Evolutionary conservation across 345 rosid genomes (phyloP), one percentile per base, ranked within the genome.

Genomic region (Boechera retrofracta): DNA sequence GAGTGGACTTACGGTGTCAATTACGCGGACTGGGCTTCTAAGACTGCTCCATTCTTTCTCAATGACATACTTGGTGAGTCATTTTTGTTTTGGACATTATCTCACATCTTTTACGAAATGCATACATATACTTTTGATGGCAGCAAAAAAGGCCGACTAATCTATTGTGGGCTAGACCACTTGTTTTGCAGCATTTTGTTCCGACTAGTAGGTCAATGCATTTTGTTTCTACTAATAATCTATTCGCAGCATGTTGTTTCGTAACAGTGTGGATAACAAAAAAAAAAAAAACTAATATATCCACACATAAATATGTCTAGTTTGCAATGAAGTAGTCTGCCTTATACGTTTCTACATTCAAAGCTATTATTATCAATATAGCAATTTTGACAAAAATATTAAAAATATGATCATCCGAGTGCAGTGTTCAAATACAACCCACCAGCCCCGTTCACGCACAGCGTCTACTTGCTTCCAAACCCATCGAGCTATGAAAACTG

Each of bases 401-500:
- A 57, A 10, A 42, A 11, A 45, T 1, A 28, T 15, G 38, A 38
- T n/a, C 3, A 6, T 44, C 5, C 11, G 2, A 8, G 8, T 80
- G 89, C 83, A 93, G 97, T 91, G 32, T 93, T 93, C 86, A 93
- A 88, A 64, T 89, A 86, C 60, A 87, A 87, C 54, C 82, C 86
- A 32, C 93, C 95, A 4, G 86, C 79, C 26, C 81, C 72, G 2
- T 83, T 73, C 72, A 81, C 82, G 0, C 97, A 93, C 57, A 89
- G 84, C 10, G 93, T 93, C 2, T 93, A 91, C 82, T 26, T 84
- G 81, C 74, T 89, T 18, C 86, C 86, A 0, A 69, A 87, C 75
- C 49, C 73, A 8, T 21, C 73, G 77, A 91, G 96, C 79, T 91
- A 36, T 79, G 2, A 54, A 26, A 82, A 42, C 0, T 89, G 98